Base-by-base conservation (phyloP, 2,329 filamentous ascomycete species). In the Aaosphaeria pasadenensis region DNA sequence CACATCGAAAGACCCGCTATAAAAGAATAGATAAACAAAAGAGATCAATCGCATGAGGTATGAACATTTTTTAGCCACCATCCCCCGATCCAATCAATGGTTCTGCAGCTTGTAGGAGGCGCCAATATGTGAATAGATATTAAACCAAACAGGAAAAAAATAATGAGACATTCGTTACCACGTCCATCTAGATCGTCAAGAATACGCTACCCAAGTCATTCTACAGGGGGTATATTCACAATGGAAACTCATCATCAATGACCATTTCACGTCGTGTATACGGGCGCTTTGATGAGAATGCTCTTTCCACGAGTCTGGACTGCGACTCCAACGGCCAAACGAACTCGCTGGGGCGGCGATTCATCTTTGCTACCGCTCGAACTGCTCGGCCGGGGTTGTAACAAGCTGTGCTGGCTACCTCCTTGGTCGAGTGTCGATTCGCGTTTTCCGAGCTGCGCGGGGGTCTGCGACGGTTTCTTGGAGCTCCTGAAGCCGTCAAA, bases 251-350 rank as follows among this genome's bases (percentile, higher is more conserved):
- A 39, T 42, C 17, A 24, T 24, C 17, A 24, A 24, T 24, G 17
- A 24, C 17, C 17, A 3, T 24, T n/a, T 63, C 53, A 67, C 33
- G 64, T 69, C 57, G 63, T 68, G 55, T 69, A 77, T 9, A 77
- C 74, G 5, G 75, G 74, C 46, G 76, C 75, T 59, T 78, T 78
- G 45, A 75, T 71, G 55, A 79, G 57, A 32, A 78, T 71, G 39
- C 68, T 72, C 53, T 75, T 72, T n/a, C 74, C 74, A 42, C 75
- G 69, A 33, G 78, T 73, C 50, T 71, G 67, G n/a, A 78, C 74
- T 6, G 71, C 69, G 39, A 78, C 63, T 31, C 75, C 74, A 7
- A 73, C 73, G 11, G 75, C 69, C 62, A 79, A 63, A n/a, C 76
- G 66, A 39, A 78, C 75, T 11, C 74, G 64, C 29, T 71, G 71